A percentile compares a stretch with the other conserved stretches of the same genome.
Evolutionary conservation across 306 rosid species (phyloP).

Genomic region (Malus sylvestris): DNA sequence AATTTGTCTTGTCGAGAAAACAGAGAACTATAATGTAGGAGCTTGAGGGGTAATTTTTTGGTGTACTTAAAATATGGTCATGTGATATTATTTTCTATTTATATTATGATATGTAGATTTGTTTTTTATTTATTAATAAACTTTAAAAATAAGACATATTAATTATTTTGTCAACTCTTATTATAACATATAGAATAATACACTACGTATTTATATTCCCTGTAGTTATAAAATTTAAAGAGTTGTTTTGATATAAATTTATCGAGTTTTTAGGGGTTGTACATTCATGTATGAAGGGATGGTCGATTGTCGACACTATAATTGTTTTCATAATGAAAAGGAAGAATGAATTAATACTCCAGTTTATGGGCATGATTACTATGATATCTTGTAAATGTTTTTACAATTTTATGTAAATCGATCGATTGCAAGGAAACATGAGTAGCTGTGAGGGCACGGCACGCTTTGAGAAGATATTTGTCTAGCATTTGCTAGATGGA

Average conservation of each 20-base stretch:
- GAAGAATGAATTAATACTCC: conserved; percentile 4
- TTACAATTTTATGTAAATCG: neutral
- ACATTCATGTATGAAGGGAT: neutral
- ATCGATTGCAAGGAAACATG: conserved; percentile 21
- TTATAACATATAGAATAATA: too few relatives aligned
- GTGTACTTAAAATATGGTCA: neutral
- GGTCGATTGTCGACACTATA: neutral
- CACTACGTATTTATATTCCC: too few relatives aligned
- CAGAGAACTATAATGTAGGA: conserved; percentile 2
- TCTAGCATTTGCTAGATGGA: neutral
- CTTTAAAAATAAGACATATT: too few relatives aligned
- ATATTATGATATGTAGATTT: too few relatives aligned
- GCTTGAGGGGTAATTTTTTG: neutral
- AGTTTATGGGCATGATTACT: conserved; percentile 11
- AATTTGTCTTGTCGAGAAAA: neutral
- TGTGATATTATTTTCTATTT: neutral
- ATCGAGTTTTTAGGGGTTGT: neutral
- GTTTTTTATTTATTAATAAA: too few relatives aligned
- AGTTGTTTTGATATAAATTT: too few relatives aligned
- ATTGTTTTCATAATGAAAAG: conserved; percentile 16
- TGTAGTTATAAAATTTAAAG: too few relatives aligned
- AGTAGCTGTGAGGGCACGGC: conserved; percentile 47
- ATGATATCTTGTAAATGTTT: neutral
- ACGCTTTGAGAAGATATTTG: conserved; percentile 17
- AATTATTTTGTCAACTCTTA: too few relatives aligned